Evolutionary conservation across 1,284 basidiomycete species (phyloP), one percentile per base, ranked within the genome.

Genomic region (Moesziomyces sp.): DNA sequence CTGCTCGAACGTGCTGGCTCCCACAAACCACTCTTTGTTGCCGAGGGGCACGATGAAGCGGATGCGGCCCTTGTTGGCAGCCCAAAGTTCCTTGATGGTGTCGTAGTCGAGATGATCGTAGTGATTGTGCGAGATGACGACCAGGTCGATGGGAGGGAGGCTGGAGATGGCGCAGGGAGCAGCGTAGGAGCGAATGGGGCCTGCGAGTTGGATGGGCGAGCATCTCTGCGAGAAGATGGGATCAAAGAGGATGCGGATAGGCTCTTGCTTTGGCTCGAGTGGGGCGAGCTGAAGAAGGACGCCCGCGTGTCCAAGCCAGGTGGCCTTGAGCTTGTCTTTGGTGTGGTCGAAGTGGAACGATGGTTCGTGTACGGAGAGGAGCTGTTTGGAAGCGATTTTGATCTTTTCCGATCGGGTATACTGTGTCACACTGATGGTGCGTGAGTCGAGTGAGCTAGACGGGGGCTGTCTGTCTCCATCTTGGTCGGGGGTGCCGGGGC

Each of bases 71-170:
- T 40, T 46, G 48, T 78, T 77, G 11, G 44, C 52, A 18, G 58
- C 42, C 80, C 80, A 82, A 6, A 83, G 59, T 35, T 71, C 59
- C 5, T 46, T 49, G 44, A 83, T 76, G 8, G 79, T 79, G 19
- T 72, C 56, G 33, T 64, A 68, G 56, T 83, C 82, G 21, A 83
- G 64, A 56, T 83, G 82, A 40, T 83, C 82, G 57, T 81, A 83
- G 59, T 83, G 82, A 26, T 79, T 80, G 67, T 83, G 82, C 5
- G 79, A 81, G 63, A 83, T 83, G 47, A 80, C 45, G 47, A 81
- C 81, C 0, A 78, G 23, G 52, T 83, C 74, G 40, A 83, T 68
- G 5, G 65, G 69, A 11, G 82, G 82, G n/a, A 83, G 53, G 35
- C 64, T 76, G 1, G 50, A 51, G 14, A 79, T 50, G 3, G 53